A percentile compares a stretch with the other conserved stretches of the same genome.
phyloP scores from a whole-genome alignment of 441 rosid species.

The Kokia cookei region DNA sequence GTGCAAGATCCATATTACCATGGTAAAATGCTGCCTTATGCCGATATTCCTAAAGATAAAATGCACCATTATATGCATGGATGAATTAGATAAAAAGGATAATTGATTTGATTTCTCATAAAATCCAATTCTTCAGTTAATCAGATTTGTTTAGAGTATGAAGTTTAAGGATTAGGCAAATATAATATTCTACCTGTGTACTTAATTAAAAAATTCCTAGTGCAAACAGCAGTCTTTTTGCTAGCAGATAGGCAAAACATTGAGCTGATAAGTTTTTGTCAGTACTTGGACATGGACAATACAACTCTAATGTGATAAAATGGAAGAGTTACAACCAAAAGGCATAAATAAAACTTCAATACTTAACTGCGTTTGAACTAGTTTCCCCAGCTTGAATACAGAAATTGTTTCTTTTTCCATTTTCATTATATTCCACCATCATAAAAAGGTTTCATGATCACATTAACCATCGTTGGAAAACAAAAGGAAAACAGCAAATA shows the following conservation, averaged over 20 bases:
- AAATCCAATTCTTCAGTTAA: neutral
- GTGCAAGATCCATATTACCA: conserved; percentile 84
- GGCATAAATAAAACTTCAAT: neutral
- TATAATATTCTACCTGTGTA: neutral
- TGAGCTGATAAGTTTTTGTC: neutral
- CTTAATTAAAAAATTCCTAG: neutral
- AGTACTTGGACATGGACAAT: neutral
- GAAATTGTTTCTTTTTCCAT: neutral
- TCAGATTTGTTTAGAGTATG: neutral
- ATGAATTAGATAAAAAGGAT: conserved; percentile 2
- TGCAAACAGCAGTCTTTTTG: neutral
- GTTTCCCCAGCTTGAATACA: neutral
- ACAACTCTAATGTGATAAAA: neutral
- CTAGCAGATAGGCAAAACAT: neutral
- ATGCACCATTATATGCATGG: conserved; percentile 14
- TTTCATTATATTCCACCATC: neutral
- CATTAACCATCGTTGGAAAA: neutral
- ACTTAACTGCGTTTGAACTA: neutral
- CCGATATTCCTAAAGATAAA: conserved; percentile 58
- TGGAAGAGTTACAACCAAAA: neutral
- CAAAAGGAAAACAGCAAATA: neutral
- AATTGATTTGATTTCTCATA: conserved; percentile 5
- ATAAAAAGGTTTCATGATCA: neutral
- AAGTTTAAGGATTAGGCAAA: neutral
- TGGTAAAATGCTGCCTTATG: conserved; percentile 98